Evolutionary conservation across 352 stramenopile species (phyloP).

Genomic region (Phytopythium ostracodes): DNA sequence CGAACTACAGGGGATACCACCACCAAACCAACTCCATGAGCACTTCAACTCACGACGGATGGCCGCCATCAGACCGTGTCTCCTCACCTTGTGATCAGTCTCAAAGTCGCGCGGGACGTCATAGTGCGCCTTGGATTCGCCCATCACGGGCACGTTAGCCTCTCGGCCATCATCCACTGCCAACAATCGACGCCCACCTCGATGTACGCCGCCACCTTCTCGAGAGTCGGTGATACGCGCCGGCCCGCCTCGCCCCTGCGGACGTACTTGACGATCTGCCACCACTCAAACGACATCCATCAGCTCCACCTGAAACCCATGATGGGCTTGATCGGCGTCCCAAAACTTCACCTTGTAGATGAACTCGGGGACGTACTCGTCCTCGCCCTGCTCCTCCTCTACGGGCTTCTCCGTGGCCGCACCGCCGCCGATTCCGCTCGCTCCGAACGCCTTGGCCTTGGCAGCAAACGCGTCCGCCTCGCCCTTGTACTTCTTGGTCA

Average conservation of each 20-base stretch:
- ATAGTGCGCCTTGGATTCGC: slow-evolving; percentile 34
- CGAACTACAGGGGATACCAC: slow-evolving; percentile 28
- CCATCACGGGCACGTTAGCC: background rate
- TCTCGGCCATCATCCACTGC: too few species aligned
- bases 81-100: slow-evolving; percentile 31
- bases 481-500: slow-evolving; percentile 50
- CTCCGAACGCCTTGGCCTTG: slow-evolving; percentile 7
- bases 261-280: slow-evolving; percentile 50
- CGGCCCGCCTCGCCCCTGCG: slow-evolving; percentile 26
- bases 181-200: slow-evolving; percentile 14
- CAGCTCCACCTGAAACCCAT: background rate
- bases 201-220: slow-evolving; percentile 46
- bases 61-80: background rate
- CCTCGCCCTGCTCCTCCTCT: slow-evolving; percentile 16
- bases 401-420: background rate
- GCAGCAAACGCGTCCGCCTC: slow-evolving; percentile 19
- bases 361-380: slow-evolving; percentile 41
- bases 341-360: slow-evolving; percentile 36
- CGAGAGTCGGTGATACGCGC: slow-evolving; percentile 26
- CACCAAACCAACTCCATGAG: background rate
- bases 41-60: background rate
- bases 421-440: background rate
- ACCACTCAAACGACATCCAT: background rate
- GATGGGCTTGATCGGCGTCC: too few species aligned
- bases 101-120: slow-evolving; percentile 45